These are phyloP conservation scores for Adansonia gregorii DNA, from an alignment of 441 rosid species.

Conservation along the genomic window DNA sequence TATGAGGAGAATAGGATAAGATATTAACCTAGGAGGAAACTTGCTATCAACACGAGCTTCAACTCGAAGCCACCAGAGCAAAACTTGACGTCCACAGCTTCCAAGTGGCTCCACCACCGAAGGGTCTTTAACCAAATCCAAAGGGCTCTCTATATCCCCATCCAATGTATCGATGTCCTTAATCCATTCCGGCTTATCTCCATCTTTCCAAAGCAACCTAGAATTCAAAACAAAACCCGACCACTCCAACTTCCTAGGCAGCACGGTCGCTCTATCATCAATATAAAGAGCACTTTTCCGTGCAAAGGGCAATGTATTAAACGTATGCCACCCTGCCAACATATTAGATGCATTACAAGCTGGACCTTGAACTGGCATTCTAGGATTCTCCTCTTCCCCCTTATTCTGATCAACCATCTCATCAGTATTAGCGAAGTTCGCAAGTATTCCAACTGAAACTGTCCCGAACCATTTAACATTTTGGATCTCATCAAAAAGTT, in stretches of 20 bases:
- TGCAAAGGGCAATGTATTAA: slow-evolving; percentile 63
- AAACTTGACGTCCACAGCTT: slow-evolving; percentile 87
- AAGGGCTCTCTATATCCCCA: slow-evolving; percentile 68
- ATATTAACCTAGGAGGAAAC: slow-evolving; percentile 89
- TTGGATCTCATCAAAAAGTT: slow-evolving; percentile 91
- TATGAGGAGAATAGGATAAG: slow-evolving; percentile 19
- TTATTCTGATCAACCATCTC: slow-evolving; percentile 42
- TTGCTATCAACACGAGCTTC: slow-evolving; percentile 98
- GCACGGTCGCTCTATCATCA: slow-evolving; percentile 83
- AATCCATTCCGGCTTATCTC: slow-evolving; percentile 75
- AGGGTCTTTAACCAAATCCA: slow-evolving; percentile 67
- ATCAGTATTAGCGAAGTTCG: slow-evolving; percentile 55
- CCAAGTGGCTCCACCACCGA: slow-evolving; percentile 91
- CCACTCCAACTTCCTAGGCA: slow-evolving; percentile 93
- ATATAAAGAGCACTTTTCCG: slow-evolving; percentile 71
- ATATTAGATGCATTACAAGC: slow-evolving; percentile 78
- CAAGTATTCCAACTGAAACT: slow-evolving; percentile 83
- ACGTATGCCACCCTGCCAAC: slow-evolving; percentile 89
- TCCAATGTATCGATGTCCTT: slow-evolving; percentile 64
- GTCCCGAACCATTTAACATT: slow-evolving; percentile 91
- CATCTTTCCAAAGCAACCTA: slow-evolving; percentile 85
- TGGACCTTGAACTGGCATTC: slow-evolving; percentile 93
- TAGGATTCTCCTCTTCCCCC: slow-evolving; percentile 42
- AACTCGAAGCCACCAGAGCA: slow-evolving; percentile 99
- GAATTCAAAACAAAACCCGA: slow-evolving; percentile 95